Conservation (phyloP, 106 monocot species). For the Chionographis japonica region DNA sequence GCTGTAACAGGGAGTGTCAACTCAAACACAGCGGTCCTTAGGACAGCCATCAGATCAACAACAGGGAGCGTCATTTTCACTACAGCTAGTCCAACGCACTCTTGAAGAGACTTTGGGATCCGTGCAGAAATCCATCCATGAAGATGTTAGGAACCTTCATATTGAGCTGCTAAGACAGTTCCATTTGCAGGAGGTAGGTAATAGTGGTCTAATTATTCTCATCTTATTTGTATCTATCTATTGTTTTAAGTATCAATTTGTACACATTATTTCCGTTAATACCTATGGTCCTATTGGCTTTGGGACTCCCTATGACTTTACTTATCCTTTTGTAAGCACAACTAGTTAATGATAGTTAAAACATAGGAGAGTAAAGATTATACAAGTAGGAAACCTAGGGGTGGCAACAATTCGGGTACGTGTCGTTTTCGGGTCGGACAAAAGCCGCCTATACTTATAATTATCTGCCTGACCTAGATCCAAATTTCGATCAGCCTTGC, state of each 20-base stretch:
- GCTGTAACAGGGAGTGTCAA: slow-evolving; percentile 38
- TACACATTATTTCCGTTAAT: no score
- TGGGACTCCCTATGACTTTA: no score
- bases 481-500: no score
- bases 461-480: no score
- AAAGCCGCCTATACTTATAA: no score
- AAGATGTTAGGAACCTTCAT: slow-evolving; percentile 90
- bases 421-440: no score
- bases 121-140: slow-evolving; percentile 71
- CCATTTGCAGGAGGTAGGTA: slow-evolving; percentile 84
- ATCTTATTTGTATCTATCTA: neutral
- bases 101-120: slow-evolving; percentile 84
- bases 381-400: no score
- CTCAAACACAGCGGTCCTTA: slow-evolving; percentile 23
- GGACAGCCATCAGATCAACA: slow-evolving; percentile 44
- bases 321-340: neutral
- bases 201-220: neutral
- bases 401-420: no score
- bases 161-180: slow-evolving; percentile 92
- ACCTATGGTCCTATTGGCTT: no score
- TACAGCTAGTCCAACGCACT: slow-evolving; percentile 84
- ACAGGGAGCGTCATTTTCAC: slow-evolving; percentile 69
- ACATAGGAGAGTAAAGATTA: no score
- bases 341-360: no score
- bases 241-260: neutral